Percentiles rank a stretch among this genome's conserved stretches.
Evolutionary conservation across 768 basidiomycete genomes (phyloP).

Genomic region (Dentipellis sp.): DNA sequence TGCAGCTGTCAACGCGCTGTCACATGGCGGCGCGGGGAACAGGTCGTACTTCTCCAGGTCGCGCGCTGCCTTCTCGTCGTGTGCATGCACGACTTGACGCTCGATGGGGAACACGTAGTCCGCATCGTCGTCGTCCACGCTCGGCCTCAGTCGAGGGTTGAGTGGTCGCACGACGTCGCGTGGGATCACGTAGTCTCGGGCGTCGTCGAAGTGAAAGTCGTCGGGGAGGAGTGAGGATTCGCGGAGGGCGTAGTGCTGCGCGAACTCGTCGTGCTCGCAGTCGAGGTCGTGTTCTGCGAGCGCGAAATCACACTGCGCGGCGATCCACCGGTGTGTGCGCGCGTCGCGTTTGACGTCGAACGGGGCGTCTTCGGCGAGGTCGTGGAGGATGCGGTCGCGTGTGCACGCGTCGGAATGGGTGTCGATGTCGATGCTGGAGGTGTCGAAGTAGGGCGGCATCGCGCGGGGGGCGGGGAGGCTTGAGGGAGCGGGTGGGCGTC

Average conservation of each 20-base stretch:
- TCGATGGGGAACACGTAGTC: not conserved
- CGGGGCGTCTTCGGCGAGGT: not conserved
- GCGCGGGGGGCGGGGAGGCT: not conserved
- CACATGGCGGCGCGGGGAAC: conserved; percentile 16
- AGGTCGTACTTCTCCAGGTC: conserved; percentile 10
- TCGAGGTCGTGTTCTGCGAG: conserved; percentile 8
- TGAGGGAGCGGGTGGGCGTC: not conserved
- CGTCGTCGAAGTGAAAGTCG: conserved; percentile 5
- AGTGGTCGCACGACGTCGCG: too few species aligned
- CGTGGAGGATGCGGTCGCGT: not conserved
- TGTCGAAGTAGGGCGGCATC: not conserved
- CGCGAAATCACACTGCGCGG: conserved; percentile 14
- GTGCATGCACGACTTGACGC: not conserved
- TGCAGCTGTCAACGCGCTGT: conserved; percentile 4
- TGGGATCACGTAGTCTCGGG: not conserved
- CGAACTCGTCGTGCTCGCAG: conserved; percentile 5
- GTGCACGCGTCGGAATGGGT: not conserved
- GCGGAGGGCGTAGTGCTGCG: conserved; percentile 9
- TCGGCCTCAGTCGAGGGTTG: too few species aligned
- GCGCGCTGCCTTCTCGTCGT: not conserved
- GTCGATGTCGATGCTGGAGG: not conserved
- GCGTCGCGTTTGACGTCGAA: conserved; percentile 13
- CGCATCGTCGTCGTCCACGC: not conserved
- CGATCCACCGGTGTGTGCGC: conserved; percentile 16
- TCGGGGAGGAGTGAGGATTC: conserved; percentile 14